Base-by-base conservation (phyloP, 345 rosid genomes). In the Isatis tinctoria region DNA sequence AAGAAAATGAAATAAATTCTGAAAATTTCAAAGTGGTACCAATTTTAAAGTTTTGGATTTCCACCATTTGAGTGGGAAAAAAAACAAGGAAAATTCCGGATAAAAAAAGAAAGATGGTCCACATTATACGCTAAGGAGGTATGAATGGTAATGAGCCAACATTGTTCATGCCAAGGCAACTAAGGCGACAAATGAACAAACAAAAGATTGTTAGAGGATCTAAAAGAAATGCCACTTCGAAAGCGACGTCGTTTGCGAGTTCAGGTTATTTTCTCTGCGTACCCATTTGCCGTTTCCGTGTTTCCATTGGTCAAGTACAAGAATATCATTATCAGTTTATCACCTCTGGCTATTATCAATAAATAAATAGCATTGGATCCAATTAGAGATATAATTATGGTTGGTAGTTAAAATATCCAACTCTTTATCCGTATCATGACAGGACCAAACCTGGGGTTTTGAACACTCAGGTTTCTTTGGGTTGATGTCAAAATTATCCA, bases 91-190 rank as follows among this genome's bases (percentile, higher is more conserved):
- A 72, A 37, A 3, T 24, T 27, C 33, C 6, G 12, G 37, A 39
- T 8, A 26, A 18, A 56, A 24, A 24, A 13, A 2, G 24, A 24
- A 13, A 2, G 24, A 18, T 67, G 79, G 74, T 68, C 79, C 74
- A 68, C 52, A 68, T 52, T 52, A 6, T 52, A 68, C 57, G 68
- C 30, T 10, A 51, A 60, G 28, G 28, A 74, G 26, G 40, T 61
- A 64, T 68, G 79, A 69, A 75, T 68, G 69, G 74, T 52, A 75
- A 40, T 8, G 68, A 51, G 58, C 74, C 74, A 68, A 60, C 75
- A 69, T 76, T 76, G 58, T 33, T 7, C 74, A 54, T 76, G 59
- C 65, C 57, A 53, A 63, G 53, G 51, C 58, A 69, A 33, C 48
- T 20, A 72, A 49, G 43, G 41, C 43, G 48, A 49, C 53, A 49